These are phyloP conservation scores for Cerioporus squamosus DNA, from an alignment of 1,284 basidiomycete genomes.

Conservation along the genomic window DNA sequence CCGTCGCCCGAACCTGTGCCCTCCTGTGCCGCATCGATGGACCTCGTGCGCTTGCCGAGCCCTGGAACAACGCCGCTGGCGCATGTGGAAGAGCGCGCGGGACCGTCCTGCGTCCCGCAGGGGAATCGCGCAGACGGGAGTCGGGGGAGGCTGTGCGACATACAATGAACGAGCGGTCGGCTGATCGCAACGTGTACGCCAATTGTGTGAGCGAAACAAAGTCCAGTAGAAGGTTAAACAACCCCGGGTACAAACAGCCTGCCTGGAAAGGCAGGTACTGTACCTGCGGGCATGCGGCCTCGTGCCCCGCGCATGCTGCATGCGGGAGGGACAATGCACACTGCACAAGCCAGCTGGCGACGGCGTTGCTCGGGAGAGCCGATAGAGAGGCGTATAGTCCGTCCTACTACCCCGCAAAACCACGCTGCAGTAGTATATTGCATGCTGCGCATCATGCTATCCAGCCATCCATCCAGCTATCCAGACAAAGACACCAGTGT, in stretches of 20 bases:
- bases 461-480: too few species aligned
- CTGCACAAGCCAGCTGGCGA: background rate
- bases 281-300: constrained; percentile 1
- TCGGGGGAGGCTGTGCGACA: constrained; percentile 13
- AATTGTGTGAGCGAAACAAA: background rate
- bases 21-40: too few species aligned
- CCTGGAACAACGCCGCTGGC: too few species aligned
- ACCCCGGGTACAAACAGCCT: constrained; percentile 9
- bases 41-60: too few species aligned
- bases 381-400: background rate
- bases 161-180: constrained; percentile 4
- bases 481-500: too few species aligned
- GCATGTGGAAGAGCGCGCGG: too few species aligned
- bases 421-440: too few species aligned
- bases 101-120: too few species aligned
- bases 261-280: background rate
- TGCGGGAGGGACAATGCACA: constrained; percentile 9
- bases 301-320: constrained; percentile 4
- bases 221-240: background rate
- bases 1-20: too few species aligned
- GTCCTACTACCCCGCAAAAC: too few species aligned
- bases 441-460: too few species aligned
- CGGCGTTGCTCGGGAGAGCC: background rate
- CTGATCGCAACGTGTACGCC: constrained; percentile 13
- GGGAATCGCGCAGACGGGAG: background rate